Evolutionary conservation across 192 early-diverging fungal species (phyloP).

Genomic region (Coemansia sp.): DNA sequence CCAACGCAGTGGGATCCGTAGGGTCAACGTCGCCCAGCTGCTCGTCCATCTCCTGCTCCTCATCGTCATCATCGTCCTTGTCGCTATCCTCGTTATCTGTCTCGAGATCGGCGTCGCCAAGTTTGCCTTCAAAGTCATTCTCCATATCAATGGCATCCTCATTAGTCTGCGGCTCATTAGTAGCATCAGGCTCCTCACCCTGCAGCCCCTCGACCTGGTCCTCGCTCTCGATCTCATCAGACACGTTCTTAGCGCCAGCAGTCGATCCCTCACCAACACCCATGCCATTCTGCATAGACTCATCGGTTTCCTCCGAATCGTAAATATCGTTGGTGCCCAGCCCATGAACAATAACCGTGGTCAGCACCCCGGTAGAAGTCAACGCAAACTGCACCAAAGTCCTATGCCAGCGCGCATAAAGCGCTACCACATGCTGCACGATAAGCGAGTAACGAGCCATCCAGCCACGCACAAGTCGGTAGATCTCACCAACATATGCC

Average conservation of each 20-base stretch:
- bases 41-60: slow-evolving; percentile 78
- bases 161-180: slow-evolving; percentile 65
- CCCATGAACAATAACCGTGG: slow-evolving; percentile 74
- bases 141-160: slow-evolving; percentile 96
- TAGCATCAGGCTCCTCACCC: slow-evolving; percentile 63
- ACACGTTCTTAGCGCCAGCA: slow-evolving; percentile 83
- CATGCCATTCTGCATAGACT: slow-evolving; percentile 58
- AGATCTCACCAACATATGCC: not conserved
- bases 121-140: slow-evolving; percentile 88
- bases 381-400: slow-evolving; percentile 67
- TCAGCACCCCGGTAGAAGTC: slow-evolving; percentile 23
- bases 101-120: slow-evolving; percentile 85
- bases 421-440: slow-evolving; percentile 57
- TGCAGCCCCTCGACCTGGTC: slow-evolving; percentile 91
- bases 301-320: slow-evolving; percentile 62
- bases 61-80: slow-evolving; percentile 66
- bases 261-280: slow-evolving; percentile 96
- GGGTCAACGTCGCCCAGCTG: slow-evolving; percentile 90
- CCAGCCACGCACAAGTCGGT: slow-evolving; percentile 36
- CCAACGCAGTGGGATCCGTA: slow-evolving; percentile 82
- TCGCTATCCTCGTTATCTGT: slow-evolving; percentile 76
- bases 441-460: slow-evolving; percentile 45
- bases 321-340: slow-evolving; percentile 81
- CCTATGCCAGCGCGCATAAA: slow-evolving; percentile 65
- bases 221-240: slow-evolving; percentile 96